Evolutionary conservation across 345 rosid species (phyloP).

Genomic region (Jatropha curcas): DNA sequence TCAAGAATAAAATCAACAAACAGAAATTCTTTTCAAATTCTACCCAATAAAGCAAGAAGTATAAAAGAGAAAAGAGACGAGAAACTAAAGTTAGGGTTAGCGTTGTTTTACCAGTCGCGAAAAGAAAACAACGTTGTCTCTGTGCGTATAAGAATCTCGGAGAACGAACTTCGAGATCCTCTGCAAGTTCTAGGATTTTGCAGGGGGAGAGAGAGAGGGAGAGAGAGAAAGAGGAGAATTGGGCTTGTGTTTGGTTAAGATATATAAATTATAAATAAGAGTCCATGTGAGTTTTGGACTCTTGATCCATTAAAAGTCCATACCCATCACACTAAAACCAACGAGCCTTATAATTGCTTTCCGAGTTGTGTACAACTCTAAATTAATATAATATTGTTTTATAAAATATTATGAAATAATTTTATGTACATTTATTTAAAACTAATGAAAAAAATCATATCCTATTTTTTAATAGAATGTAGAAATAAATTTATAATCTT

Average conservation of each 20-base stretch:
- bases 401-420: no score
- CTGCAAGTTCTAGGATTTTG: slow-evolving; percentile 42
- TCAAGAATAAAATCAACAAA: background rate
- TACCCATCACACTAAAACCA: no score
- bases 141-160: slow-evolving; percentile 14
- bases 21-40: background rate
- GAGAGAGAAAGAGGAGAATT: no score
- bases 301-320: no score
- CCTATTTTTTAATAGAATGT: no score
- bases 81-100: slow-evolving; percentile 9
- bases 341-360: no score
- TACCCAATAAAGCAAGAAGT: background rate
- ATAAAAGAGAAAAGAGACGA: background rate
- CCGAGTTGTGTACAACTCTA: no score
- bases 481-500: no score
- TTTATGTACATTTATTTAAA: no score
- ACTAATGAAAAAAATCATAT: no score
- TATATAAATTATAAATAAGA: background rate
- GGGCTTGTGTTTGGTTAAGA: slow-evolving; percentile 41
- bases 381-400: no score
- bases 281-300: background rate
- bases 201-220: background rate
- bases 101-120: slow-evolving; percentile 16
- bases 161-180: slow-evolving; percentile 16
- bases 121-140: slow-evolving; percentile 9